These are phyloP conservation scores for Arthrobotrys megalospora DNA, from an alignment of 2,329 filamentous ascomycete genomes.

Conservation along the genomic window DNA sequence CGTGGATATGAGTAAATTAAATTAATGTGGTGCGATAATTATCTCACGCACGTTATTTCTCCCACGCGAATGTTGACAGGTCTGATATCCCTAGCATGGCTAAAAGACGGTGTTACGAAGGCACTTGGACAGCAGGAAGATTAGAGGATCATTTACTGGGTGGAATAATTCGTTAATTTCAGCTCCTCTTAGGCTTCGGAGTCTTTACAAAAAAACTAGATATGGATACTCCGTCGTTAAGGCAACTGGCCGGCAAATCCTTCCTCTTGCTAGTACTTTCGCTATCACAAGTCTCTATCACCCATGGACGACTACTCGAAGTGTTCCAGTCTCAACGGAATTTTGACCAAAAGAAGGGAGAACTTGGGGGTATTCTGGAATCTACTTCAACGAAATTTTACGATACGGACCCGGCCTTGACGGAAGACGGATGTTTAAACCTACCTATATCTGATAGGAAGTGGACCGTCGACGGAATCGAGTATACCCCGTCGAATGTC, in stretches of 20 bases:
- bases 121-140: too few relatives aligned
- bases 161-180: background rate
- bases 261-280: background rate
- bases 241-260: background rate
- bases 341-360: background rate
- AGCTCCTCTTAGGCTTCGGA: background rate
- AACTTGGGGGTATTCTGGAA: background rate
- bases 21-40: too few relatives aligned
- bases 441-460: slow-evolving; percentile 17
- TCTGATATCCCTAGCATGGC: too few relatives aligned
- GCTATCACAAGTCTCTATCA: background rate
- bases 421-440: slow-evolving; percentile 8
- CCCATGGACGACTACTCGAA: slow-evolving; percentile 4
- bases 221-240: background rate
- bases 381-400: slow-evolving; percentile 9
- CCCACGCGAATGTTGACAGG: too few relatives aligned
- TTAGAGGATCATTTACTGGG: too few relatives aligned
- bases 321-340: slow-evolving; percentile 32
- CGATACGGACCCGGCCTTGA: slow-evolving; percentile 33
- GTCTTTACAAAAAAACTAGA: background rate
- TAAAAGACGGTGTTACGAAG: too few relatives aligned
- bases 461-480: slow-evolving; percentile 37
- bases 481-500: slow-evolving; percentile 19
- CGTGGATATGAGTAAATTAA: too few relatives aligned
- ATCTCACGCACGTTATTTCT: too few relatives aligned